Conservation (phyloP, 2,329 filamentous ascomycete genomes). For the Hypomyces perniciosus region DNA sequence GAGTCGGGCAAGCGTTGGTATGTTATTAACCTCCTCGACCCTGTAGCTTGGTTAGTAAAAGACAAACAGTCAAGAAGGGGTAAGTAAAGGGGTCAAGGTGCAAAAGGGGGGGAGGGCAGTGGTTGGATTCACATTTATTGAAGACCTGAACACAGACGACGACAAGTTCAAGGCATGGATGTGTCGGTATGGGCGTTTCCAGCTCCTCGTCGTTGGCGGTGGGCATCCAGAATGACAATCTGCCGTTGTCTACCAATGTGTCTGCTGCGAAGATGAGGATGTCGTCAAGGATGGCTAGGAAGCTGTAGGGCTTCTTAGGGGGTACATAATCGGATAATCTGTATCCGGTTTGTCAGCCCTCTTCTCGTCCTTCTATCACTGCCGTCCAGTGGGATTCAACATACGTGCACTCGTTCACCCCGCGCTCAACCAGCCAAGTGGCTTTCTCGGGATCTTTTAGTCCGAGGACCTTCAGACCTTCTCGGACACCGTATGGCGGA, state of each 20-base stretch:
- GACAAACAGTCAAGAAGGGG: background rate
- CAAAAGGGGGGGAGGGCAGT: background rate
- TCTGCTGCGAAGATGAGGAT: conserved; percentile 75
- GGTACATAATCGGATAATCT: conserved; percentile 64
- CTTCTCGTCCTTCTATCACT: background rate
- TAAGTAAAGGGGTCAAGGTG: background rate
- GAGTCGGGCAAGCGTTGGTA: conserved; percentile 66
- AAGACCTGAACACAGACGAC: conserved; percentile 80
- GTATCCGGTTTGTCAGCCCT: conserved; percentile 6
- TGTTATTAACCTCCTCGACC: conserved; percentile 84
- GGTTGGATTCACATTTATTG: conserved; percentile 63
- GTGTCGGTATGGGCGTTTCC: conserved; percentile 69
- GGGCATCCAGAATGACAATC: conserved; percentile 96
- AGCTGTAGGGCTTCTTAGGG: conserved; percentile 88
- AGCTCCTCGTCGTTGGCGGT: conserved; percentile 74
- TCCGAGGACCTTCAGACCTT: conserved; percentile 84
- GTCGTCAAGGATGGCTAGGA: conserved; percentile 82
- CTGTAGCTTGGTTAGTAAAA: conserved; percentile 34
- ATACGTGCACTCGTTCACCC: conserved; percentile 62
- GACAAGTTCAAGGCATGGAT: conserved; percentile 68
- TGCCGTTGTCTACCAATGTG: conserved; percentile 70
- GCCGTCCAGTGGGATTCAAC: conserved; percentile 21
- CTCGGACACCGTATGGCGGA: conserved; percentile 90
- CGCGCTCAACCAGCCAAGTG: conserved; percentile 59
- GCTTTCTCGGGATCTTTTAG: conserved; percentile 59